phyloP scores from a whole-genome alignment of 495 filamentous ascomycete genomes.

The Pseudoneurospora amorphoporcata region DNA sequence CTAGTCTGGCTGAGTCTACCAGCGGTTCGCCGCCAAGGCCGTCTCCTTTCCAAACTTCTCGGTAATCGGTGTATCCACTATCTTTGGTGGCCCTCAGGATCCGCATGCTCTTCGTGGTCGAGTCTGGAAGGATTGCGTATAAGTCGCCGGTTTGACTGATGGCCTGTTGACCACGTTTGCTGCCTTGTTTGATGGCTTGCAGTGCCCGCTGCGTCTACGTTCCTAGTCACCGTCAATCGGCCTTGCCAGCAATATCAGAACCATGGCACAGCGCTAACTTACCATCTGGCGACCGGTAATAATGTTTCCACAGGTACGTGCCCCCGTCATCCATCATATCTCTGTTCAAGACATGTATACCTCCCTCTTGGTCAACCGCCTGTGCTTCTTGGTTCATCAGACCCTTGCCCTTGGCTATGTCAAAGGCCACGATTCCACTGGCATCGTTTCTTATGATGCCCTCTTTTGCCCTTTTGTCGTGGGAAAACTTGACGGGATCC shows the following conservation, averaged over 20 bases:
- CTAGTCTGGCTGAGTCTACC: constrained; percentile 26
- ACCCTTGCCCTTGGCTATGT: constrained; percentile 29
- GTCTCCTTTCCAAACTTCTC: constrained; percentile 22
- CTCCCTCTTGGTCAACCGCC: constrained; percentile 30
- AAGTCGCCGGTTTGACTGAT: constrained; percentile 24
- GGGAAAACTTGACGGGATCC: background rate
- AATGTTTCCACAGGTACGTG: constrained; percentile 33
- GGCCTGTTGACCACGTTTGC: constrained; percentile 26
- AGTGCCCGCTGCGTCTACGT: constrained; percentile 21
- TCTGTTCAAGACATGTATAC: constrained; percentile 39
- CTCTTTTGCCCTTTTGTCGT: constrained; percentile 1
- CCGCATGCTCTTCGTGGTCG: constrained; percentile 12
- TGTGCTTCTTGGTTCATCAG: constrained; percentile 42
- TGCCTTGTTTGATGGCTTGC: constrained; percentile 19
- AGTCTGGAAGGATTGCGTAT: constrained; percentile 27
- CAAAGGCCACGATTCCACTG: constrained; percentile 29
- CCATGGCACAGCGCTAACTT: background rate
- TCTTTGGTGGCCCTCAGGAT: constrained; percentile 22
- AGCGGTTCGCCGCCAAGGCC: constrained; percentile 28
- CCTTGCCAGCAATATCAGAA: background rate
- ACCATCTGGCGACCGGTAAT: constrained; percentile 30
- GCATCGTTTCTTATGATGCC: constrained; percentile 24
- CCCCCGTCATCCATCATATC: constrained; percentile 22
- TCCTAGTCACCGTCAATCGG: constrained; percentile 6
- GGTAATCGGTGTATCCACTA: constrained; percentile 17